These are phyloP conservation scores for Bipolaris victoriae DNA, from an alignment of 2,329 filamentous ascomycete species.

Conservation along the genomic window DNA sequence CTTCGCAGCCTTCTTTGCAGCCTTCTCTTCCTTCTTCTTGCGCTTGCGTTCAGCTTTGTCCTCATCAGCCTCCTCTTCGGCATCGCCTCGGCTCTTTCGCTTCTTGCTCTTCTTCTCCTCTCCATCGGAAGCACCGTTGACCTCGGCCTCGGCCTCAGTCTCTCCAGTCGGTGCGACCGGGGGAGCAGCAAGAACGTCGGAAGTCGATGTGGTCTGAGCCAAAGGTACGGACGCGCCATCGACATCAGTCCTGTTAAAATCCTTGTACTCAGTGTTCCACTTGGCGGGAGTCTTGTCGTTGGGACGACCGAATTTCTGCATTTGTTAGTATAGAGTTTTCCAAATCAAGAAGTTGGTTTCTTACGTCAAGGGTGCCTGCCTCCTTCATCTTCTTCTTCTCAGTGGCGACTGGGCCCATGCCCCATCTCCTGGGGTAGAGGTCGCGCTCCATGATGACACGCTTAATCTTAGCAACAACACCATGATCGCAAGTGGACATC, in stretches of 20 bases:
- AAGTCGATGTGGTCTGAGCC: slow-evolving; percentile 41
- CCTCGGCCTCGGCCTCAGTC: slow-evolving; percentile 48
- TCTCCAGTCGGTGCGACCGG: slow-evolving; percentile 48
- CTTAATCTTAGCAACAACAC: slow-evolving; percentile 98
- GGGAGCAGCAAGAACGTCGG: slow-evolving; percentile 47
- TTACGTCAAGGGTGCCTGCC: slow-evolving; percentile 88
- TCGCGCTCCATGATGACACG: slow-evolving; percentile 99
- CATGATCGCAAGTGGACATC: slow-evolving; percentile 95
- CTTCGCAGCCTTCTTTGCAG: slow-evolving; percentile 42
- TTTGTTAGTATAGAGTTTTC: slow-evolving; percentile 40
- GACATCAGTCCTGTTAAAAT: slow-evolving; percentile 59
- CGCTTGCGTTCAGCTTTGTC: slow-evolving; percentile 59
- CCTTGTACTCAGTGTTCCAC: slow-evolving; percentile 93
- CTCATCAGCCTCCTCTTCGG: slow-evolving; percentile 54
- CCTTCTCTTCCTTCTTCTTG: slow-evolving; percentile 77
- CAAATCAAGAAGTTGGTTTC: slow-evolving; percentile 30
- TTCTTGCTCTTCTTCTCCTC: slow-evolving; percentile 47
- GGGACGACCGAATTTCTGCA: slow-evolving; percentile 82
- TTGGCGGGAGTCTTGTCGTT: slow-evolving; percentile 93
- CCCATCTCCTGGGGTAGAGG: slow-evolving; percentile 95
- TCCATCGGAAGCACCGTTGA: slow-evolving; percentile 15
- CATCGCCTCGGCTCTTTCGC: slow-evolving; percentile 57
- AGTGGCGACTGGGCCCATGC: slow-evolving; percentile 85
- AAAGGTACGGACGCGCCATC: slow-evolving; percentile 32
- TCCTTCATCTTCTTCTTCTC: slow-evolving; percentile 99